These are phyloP conservation scores for Pseudocercospora crystallina DNA, from an alignment of 2,329 filamentous ascomycete species.

Conservation along the genomic window DNA sequence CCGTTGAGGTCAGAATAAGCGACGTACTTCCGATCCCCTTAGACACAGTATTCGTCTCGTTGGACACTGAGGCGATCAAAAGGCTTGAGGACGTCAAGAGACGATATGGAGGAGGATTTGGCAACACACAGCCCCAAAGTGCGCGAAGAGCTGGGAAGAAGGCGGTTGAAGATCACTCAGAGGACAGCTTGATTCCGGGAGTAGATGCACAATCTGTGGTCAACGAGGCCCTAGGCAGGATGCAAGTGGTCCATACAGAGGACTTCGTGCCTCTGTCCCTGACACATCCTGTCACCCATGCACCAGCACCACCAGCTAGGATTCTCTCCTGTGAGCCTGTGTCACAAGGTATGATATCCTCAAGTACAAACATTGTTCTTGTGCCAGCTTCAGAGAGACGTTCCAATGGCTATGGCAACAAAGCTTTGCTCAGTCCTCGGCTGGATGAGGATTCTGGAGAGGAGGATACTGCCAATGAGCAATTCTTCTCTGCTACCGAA, in stretches of 20 bases:
- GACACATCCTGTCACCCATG: conserved; percentile 84
- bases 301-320: conserved; percentile 78
- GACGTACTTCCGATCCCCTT: conserved; percentile 77
- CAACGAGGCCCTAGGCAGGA: conserved; percentile 69
- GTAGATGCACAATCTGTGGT: conserved; percentile 46
- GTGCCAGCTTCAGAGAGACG: conserved; percentile 62
- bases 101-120: conserved; percentile 70
- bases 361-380: conserved; percentile 80
- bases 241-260: conserved; percentile 78
- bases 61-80: conserved; percentile 77
- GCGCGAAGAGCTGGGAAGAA: conserved; percentile 27
- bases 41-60: conserved; percentile 81
- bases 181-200: conserved; percentile 12
- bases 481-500: conserved; percentile 90
- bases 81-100: conserved; percentile 80
- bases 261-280: conserved; percentile 78
- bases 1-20: conserved; percentile 80
- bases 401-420: conserved; percentile 32
- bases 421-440: conserved; percentile 31
- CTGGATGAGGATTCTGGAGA: conserved; percentile 34
- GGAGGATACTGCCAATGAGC: conserved; percentile 78
- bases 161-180: conserved; percentile 15
- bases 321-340: conserved; percentile 94
- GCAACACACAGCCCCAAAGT: conserved; percentile 18
- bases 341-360: conserved; percentile 75